Conservation (phyloP, 345 rosid genomes). For the Dipteronia sinensis region DNA sequence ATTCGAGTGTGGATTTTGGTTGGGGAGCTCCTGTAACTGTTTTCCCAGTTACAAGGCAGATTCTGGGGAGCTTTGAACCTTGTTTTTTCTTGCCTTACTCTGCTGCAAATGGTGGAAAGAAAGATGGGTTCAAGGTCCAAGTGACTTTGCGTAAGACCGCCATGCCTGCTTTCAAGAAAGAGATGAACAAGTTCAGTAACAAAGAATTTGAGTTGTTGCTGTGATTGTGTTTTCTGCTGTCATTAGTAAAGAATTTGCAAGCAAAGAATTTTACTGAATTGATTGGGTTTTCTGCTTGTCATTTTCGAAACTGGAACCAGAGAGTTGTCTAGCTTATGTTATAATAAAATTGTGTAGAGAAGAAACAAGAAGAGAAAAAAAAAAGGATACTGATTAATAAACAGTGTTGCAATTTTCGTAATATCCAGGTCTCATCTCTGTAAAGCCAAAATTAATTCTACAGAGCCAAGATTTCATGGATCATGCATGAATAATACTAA, state of each 20-base stretch:
- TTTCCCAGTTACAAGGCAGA: constrained; percentile 58
- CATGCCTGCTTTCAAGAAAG: constrained; percentile 51
- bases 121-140: constrained; percentile 69
- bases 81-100: constrained; percentile 88
- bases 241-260: no score
- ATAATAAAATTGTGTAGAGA: not conserved
- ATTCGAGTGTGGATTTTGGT: constrained; percentile 79
- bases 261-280: no score
- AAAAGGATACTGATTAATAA: not conserved
- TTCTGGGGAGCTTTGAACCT: constrained; percentile 78
- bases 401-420: not conserved
- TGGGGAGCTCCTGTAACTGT: constrained; percentile 85
- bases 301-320: not conserved
- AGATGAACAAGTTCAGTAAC: constrained; percentile 59
- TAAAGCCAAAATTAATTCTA: no score
- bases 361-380: no score
- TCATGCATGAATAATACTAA: no score
- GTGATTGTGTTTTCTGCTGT: not conserved
- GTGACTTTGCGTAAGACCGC: constrained; percentile 59
- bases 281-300: not conserved
- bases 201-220: constrained; percentile 33
- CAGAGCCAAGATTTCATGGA: no score
- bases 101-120: constrained; percentile 34
- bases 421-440: not conserved
- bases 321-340: not conserved